Evolutionary conservation across 345 rosid genomes (phyloP).

Genomic region (Populus ilicifolia): DNA sequence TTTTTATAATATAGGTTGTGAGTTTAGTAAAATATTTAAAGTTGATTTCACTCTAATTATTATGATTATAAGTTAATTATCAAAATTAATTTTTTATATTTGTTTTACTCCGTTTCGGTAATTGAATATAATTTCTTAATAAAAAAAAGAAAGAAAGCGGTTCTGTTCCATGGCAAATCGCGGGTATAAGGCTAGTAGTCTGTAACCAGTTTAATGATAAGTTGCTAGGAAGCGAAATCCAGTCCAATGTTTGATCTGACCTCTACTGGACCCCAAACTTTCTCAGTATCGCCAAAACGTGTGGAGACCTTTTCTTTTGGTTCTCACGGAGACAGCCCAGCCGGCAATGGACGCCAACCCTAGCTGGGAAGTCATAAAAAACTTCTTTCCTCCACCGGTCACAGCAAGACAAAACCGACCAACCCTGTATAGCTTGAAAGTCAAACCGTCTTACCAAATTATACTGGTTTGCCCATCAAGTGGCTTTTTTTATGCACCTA

Average conservation of each 20-base stretch:
- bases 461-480: background rate
- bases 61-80: too few species aligned
- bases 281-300: background rate
- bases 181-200: background rate
- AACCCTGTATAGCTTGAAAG: background rate
- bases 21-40: fast-evolving
- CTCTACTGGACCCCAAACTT: background rate
- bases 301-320: background rate
- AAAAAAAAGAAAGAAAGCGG: too few species aligned
- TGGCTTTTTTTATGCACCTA: slow-evolving; percentile 22
- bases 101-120: too few species aligned
- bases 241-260: background rate
- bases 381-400: background rate
- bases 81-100: too few species aligned
- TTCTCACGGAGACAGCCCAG: too few species aligned
- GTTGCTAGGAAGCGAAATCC: background rate
- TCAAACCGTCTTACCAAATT: slow-evolving; percentile 7
- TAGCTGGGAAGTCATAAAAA: background rate
- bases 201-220: background rate
- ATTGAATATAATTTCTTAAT: too few species aligned
- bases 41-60: too few species aligned
- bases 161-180: too few species aligned
- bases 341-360: background rate
- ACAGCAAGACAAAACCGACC: background rate
- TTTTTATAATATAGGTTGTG: fast-evolving